Percentiles rank a stretch among this genome's conserved stretches.
Conservation (phyloP, 2,329 filamentous ascomycete species). For the Fusarium sp. region DNA sequence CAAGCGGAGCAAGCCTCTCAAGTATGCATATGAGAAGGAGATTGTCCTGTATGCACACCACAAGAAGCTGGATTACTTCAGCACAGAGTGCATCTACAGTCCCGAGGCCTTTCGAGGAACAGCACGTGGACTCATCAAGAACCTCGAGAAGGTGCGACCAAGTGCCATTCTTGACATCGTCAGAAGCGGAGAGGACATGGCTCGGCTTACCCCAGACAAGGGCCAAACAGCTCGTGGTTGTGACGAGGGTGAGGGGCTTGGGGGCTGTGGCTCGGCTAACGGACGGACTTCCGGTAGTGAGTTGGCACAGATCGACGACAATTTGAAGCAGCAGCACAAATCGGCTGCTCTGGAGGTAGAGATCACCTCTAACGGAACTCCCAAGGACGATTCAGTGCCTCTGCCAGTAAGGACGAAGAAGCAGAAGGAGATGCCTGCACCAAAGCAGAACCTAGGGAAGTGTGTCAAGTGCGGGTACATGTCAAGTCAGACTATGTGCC, state of each 20-base stretch:
- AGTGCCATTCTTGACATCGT: conserved; percentile 97
- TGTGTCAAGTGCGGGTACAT: conserved; percentile 94
- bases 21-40: conserved; percentile 99
- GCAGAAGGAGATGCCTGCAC: conserved; percentile 48
- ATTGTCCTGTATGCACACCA: conserved; percentile 98
- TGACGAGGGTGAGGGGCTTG: conserved; percentile 59
- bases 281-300: conserved; percentile 78
- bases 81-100: conserved; percentile 97
- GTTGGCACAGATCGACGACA: conserved; percentile 84
- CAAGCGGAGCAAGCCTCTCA: conserved; percentile 94
- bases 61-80: conserved; percentile 97
- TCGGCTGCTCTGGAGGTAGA: conserved; percentile 51
- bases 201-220: conserved; percentile 70
- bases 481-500: conserved; percentile 93
- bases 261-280: conserved; percentile 78
- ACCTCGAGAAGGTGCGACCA: conserved; percentile 90
- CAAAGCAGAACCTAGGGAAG: conserved; percentile 82
- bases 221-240: conserved; percentile 54
- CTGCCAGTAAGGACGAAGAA: conserved; percentile 54
- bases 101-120: conserved; percentile 96
- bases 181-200: conserved; percentile 95
- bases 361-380: conserved; percentile 47
- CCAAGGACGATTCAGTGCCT: conserved; percentile 50
- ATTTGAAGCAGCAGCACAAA: conserved; percentile 38
- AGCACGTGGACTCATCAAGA: conserved; percentile 92